Evolutionary conservation across 169 alveolate genomes (phyloP).

Genomic region (Cryptosporidium felis): DNA sequence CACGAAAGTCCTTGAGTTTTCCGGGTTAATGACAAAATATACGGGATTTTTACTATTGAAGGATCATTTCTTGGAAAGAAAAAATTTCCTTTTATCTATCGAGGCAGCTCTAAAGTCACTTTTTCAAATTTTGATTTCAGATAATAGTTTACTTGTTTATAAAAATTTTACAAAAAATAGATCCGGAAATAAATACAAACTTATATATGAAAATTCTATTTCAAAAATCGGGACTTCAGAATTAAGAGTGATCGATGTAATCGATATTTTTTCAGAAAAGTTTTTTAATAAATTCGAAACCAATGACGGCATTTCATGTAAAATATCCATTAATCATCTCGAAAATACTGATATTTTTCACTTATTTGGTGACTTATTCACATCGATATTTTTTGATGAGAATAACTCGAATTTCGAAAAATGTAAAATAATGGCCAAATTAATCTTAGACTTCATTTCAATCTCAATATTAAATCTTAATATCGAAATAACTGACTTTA

Average conservation of each 20-base stretch:
- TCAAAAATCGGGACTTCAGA: background rate
- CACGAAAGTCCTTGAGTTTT: no score
- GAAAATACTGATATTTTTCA: background rate
- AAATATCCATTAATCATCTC: background rate
- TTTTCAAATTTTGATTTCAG: background rate
- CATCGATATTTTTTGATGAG: background rate
- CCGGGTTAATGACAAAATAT: background rate
- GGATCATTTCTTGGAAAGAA: background rate
- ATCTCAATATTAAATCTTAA: slow-evolving; percentile 15
- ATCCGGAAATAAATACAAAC: background rate
- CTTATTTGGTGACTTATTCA: slow-evolving; percentile 15
- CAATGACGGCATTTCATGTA: background rate
- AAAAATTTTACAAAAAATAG: background rate
- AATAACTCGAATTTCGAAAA: slow-evolving; percentile 7
- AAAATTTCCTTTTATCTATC: background rate
- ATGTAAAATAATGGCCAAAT: background rate
- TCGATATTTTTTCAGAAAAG: background rate
- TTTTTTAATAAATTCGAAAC: background rate
- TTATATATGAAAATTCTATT: background rate
- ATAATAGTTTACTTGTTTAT: background rate
- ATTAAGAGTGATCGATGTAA: background rate
- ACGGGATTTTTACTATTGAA: background rate
- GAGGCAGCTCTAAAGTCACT: background rate
- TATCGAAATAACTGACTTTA: background rate
- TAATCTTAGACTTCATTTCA: background rate